phyloP scores from a whole-genome alignment of 1,284 basidiomycete genomes.

The Golubevia sp. region DNA sequence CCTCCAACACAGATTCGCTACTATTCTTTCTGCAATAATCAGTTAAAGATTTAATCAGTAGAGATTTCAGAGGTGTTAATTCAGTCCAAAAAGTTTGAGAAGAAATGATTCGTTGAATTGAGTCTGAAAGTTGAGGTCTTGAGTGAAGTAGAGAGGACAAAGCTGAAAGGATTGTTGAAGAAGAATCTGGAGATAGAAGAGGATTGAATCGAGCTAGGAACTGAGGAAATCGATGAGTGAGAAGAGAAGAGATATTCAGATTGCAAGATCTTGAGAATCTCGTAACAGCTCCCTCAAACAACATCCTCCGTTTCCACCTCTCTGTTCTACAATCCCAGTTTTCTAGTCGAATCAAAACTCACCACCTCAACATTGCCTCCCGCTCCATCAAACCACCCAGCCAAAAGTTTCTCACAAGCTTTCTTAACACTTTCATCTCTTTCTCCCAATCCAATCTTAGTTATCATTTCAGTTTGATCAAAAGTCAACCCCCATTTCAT shows the following conservation, averaged over 20 bases:
- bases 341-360: not conserved
- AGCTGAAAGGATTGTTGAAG: too few species aligned
- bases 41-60: not conserved
- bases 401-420: constrained; percentile 70
- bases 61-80: not conserved
- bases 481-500: not conserved
- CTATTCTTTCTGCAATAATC: constrained; percentile 14
- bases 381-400: constrained; percentile 44
- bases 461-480: constrained; percentile 22
- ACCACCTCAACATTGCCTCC: constrained; percentile 29
- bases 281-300: too few species aligned
- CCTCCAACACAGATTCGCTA: constrained; percentile 74
- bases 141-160: not conserved
- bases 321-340: too few species aligned
- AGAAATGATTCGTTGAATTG: not conserved
- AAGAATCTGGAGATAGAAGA: too few species aligned
- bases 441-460: constrained; percentile 78
- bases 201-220: too few species aligned
- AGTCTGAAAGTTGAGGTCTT: not conserved
- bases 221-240: too few species aligned
- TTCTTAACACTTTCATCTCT: constrained; percentile 80
- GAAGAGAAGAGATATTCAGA: too few species aligned
- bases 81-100: not conserved
- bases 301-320: too few species aligned
- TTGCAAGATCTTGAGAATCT: too few species aligned